A percentile compares a stretch with the other conserved stretches of the same genome.
Evolutionary conservation across 768 basidiomycete genomes (phyloP).

Genomic region (Lepiota brunneoincarnata): DNA sequence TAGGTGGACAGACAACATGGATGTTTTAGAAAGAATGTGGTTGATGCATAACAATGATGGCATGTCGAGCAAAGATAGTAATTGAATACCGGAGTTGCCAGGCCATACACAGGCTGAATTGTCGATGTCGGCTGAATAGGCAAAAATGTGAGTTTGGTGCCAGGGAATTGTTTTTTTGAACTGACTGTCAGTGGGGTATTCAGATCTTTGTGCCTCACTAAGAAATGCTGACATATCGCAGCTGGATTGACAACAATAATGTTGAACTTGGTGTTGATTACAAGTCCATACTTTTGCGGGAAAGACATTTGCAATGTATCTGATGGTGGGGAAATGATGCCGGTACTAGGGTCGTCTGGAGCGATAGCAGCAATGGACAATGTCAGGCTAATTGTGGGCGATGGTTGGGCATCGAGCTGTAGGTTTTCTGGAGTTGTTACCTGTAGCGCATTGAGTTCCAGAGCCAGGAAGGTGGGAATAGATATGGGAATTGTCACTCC

Average conservation of each 20-base stretch:
- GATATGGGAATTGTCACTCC: no score
- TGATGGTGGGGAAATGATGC: no score
- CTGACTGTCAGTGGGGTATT: not conserved
- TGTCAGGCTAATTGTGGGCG: no score
- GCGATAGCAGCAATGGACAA: no score
- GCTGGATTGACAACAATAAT: slow-evolving; percentile 2
- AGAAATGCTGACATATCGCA: slow-evolving; percentile 1
- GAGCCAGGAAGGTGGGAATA: no score
- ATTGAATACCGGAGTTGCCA: not conserved
- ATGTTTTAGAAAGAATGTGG: not conserved
- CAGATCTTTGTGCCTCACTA: not conserved
- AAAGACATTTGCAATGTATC: not conserved
- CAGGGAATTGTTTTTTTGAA: not conserved
- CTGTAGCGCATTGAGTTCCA: no score
- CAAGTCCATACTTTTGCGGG: not conserved
- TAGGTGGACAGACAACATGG: not conserved
- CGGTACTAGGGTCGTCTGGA: no score
- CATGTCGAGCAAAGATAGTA: not conserved
- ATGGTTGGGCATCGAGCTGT: no score
- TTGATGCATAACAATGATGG: slow-evolving; percentile 3
- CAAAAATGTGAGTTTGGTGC: not conserved
- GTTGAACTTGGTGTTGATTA: not conserved
- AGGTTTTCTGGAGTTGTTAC: no score
- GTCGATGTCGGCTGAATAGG: not conserved
- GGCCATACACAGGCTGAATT: not conserved